These are phyloP conservation scores for Elasticomyces elasticus DNA, from an alignment of 495 filamentous ascomycete species.

Conservation along the genomic window DNA sequence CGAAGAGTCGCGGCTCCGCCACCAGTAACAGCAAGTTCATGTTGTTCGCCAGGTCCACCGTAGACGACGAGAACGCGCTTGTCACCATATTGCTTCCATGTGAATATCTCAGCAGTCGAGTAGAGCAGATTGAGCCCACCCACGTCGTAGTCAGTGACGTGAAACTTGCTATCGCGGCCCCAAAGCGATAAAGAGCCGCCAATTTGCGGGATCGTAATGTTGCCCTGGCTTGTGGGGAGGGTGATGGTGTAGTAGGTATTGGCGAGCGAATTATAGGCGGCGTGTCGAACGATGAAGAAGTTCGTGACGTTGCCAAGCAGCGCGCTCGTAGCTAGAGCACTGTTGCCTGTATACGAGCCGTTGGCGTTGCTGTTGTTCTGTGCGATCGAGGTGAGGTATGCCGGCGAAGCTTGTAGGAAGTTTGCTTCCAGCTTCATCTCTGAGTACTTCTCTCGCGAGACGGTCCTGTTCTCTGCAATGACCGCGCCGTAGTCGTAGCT, in stretches of 20 bases:
- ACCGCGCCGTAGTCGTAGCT: constrained; percentile 63
- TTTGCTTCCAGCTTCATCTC: constrained; percentile 66
- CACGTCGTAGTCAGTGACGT: constrained; percentile 65
- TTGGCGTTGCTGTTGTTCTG: constrained; percentile 74
- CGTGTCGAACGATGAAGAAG: constrained; percentile 12
- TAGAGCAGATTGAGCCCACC: constrained; percentile 54
- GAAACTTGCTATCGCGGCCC: constrained; percentile 66
- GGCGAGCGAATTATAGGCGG: constrained; percentile 5
- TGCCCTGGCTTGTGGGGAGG: constrained; percentile 51
- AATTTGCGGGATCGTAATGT: constrained; percentile 53
- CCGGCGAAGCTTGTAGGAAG: constrained; percentile 58
- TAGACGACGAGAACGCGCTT: constrained; percentile 59
- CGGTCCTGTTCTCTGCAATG: constrained; percentile 56
- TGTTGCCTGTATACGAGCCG: constrained; percentile 4
- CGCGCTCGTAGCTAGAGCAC: constrained; percentile 10
- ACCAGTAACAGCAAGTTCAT: constrained; percentile 53
- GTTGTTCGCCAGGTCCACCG: constrained; percentile 56
- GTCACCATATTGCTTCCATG: constrained; percentile 50
- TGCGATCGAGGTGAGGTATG: not conserved
- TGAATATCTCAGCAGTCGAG: constrained; percentile 68
- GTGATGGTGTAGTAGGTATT: constrained; percentile 53
- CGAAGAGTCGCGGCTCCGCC: constrained; percentile 35
- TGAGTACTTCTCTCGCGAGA: constrained; percentile 67
- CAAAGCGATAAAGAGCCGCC: constrained; percentile 51
- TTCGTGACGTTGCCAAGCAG: constrained; percentile 31